These are phyloP conservation scores for Talaromyces albobiverticillius DNA, from an alignment of 2,329 filamentous ascomycete genomes.

Conservation along the genomic window DNA sequence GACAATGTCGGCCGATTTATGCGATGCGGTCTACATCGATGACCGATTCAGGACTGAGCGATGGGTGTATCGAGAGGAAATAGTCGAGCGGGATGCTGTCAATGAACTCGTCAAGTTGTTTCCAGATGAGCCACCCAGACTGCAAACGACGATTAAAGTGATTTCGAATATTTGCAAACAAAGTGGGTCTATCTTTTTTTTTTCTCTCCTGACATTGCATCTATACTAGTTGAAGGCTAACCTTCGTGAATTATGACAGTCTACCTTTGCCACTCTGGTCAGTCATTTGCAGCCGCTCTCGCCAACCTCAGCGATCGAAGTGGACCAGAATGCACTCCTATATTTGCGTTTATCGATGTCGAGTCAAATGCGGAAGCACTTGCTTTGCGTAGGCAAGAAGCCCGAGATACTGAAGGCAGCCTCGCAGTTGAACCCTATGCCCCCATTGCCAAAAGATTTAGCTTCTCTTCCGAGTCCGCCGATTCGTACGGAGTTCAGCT, in stretches of 20 bases:
- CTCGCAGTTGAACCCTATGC: conserved; percentile 27
- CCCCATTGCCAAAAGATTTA: conserved; percentile 37
- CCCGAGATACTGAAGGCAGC: conserved; percentile 28
- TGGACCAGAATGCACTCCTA: conserved; percentile 49
- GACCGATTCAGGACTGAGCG: conserved; percentile 43
- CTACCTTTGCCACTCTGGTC: conserved; percentile 52
- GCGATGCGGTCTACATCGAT: conserved; percentile 44
- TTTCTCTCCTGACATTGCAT: background rate
- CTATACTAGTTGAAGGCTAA: background rate
- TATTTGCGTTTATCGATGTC: conserved; percentile 56
- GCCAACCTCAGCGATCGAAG: conserved; percentile 50
- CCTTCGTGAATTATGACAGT: conserved; percentile 35
- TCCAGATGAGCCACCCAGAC: conserved; percentile 41
- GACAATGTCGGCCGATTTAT: conserved; percentile 34
- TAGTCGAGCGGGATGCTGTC: background rate
- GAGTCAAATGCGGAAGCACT: conserved; percentile 40
- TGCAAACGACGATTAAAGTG: conserved; percentile 48
- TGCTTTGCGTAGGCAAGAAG: conserved; percentile 28
- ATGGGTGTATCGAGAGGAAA: conserved; percentile 36
- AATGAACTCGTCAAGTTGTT: conserved; percentile 14
- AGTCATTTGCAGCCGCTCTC: conserved; percentile 52
- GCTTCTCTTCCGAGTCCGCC: conserved; percentile 41
- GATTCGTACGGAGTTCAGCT: conserved; percentile 50
- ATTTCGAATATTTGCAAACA: conserved; percentile 52
- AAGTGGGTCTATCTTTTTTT: conserved; percentile 39